phyloP scores from a whole-genome alignment of 2,329 filamentous ascomycete genomes.

The Colletotrichum euphorbiae region DNA sequence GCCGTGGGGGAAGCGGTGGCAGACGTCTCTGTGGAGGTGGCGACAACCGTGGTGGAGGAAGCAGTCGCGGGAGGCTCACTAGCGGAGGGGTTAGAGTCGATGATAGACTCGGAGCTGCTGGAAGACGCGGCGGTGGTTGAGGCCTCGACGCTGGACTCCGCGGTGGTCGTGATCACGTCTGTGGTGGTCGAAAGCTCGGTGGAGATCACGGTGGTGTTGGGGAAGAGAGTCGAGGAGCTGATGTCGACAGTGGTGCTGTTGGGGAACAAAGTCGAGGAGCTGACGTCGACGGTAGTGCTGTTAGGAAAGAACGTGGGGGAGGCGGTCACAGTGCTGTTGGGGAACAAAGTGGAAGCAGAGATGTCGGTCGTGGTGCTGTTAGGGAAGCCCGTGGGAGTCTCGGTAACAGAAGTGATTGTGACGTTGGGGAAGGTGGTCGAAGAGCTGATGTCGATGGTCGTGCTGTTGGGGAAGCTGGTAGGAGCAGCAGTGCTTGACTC shows the following conservation, averaged over 20 bases:
- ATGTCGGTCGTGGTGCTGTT: background rate
- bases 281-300: conserved; percentile 1
- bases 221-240: conserved; percentile 11
- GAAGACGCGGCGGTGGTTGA: background rate
- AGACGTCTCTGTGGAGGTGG: background rate
- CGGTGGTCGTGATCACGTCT: background rate
- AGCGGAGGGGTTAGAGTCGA: background rate
- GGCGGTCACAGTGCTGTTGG: conserved; percentile 9
- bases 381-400: background rate
- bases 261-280: conserved; percentile 9
- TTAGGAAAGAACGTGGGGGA: conserved; percentile 18
- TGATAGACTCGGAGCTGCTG: background rate
- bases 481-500: background rate
- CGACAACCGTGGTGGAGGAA: background rate
- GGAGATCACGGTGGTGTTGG: conserved; percentile 15
- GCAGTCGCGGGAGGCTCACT: background rate
- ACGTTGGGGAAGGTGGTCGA: conserved; percentile 16
- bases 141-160: background rate
- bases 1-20: conserved; percentile 15
- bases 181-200: background rate
- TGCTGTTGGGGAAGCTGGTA: conserved; percentile 16
- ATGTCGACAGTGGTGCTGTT: conserved; percentile 5
- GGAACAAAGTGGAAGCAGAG: conserved; percentile 17
- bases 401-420: background rate
- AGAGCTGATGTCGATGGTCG: background rate